Conservation (phyloP, 129 eudicot genomes). For the Flaveria ramosissima region DNA sequence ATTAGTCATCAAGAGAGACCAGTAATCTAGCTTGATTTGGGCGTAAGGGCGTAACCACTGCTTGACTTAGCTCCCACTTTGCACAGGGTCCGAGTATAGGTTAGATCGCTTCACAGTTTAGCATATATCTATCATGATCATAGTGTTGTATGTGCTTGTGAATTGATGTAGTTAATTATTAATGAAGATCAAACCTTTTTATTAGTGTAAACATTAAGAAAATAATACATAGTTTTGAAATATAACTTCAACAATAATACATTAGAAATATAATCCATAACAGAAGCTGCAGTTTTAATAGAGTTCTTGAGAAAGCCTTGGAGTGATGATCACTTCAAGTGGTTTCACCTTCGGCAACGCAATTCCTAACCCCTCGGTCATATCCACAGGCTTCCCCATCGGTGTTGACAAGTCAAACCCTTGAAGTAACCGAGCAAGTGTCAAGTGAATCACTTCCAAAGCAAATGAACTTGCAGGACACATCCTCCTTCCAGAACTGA, state of each 20-base stretch:
- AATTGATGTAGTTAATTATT: not conserved
- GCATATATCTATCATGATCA: not conserved
- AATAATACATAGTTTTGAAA: not conserved
- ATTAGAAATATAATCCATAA: not conserved
- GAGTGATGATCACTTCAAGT: conserved; percentile 37
- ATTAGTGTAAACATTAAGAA: not conserved
- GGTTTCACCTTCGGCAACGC: conserved; percentile 52
- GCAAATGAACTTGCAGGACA: conserved; percentile 46
- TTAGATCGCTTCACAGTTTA: not conserved
- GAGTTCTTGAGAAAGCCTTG: conserved; percentile 34
- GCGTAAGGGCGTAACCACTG: no score
- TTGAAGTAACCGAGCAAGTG: conserved; percentile 43
- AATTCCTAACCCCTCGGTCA: conserved; percentile 44
- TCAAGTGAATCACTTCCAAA: conserved; percentile 31
- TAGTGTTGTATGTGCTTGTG: conserved; percentile 1
- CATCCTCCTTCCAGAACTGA: conserved; percentile 46
- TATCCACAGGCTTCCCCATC: conserved; percentile 37
- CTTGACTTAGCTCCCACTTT: no score
- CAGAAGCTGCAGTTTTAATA: not conserved
- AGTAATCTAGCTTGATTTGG: conserved; percentile 24
- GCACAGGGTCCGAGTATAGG: no score
- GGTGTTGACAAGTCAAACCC: conserved; percentile 40
- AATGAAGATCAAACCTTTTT: not conserved
- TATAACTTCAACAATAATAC: not conserved
- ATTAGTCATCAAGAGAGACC: conserved; percentile 35